Percentiles rank a stretch among this genome's conserved stretches.
These are phyloP conservation scores for Saitoella complicata DNA, from an alignment of 805 yeast genomes.

Conservation along the genomic window DNA sequence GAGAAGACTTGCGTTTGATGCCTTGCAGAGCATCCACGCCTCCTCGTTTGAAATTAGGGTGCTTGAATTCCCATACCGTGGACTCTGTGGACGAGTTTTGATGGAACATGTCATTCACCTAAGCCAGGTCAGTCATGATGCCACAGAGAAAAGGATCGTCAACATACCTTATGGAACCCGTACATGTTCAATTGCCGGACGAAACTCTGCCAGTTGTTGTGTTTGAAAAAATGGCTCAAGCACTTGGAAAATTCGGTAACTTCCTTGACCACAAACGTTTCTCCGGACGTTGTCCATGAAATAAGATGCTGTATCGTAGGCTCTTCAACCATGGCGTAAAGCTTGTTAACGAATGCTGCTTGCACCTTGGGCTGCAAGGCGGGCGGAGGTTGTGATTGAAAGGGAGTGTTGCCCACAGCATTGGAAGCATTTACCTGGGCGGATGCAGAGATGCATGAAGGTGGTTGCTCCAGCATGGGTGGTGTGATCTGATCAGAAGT, in stretches of 20 bases:
- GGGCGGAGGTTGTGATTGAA: too few relatives aligned
- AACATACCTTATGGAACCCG: slow-evolving; percentile 55
- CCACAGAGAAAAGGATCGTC: slow-evolving; percentile 25
- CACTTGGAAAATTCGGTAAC: slow-evolving; percentile 76
- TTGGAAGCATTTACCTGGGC: too few relatives aligned
- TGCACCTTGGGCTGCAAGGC: slow-evolving; percentile 22
- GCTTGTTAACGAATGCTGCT: slow-evolving; percentile 69
- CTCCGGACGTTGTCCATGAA: slow-evolving; percentile 64
- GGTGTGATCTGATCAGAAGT: too few relatives aligned
- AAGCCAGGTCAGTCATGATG: slow-evolving; percentile 11
- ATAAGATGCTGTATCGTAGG: slow-evolving; percentile 52
- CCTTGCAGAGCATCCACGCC: slow-evolving; percentile 54
- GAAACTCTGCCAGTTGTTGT: slow-evolving; percentile 83
- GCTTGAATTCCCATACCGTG: slow-evolving; percentile 72
- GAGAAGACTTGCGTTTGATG: slow-evolving; percentile 64
- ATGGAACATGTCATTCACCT: slow-evolving; percentile 23
- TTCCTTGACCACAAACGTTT: slow-evolving; percentile 66
- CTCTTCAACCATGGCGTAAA: slow-evolving; percentile 77
- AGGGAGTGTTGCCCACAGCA: too few relatives aligned
- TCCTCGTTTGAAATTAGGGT: slow-evolving; percentile 65
- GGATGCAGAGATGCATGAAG: too few relatives aligned
- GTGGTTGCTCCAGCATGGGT: too few relatives aligned
- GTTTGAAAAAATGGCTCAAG: slow-evolving; percentile 61
- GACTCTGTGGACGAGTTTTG: slow-evolving; percentile 11
- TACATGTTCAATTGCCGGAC: slow-evolving; percentile 93